Conservation (phyloP, 176 grass and related monocot genomes). For the Hordeum marinum region DNA sequence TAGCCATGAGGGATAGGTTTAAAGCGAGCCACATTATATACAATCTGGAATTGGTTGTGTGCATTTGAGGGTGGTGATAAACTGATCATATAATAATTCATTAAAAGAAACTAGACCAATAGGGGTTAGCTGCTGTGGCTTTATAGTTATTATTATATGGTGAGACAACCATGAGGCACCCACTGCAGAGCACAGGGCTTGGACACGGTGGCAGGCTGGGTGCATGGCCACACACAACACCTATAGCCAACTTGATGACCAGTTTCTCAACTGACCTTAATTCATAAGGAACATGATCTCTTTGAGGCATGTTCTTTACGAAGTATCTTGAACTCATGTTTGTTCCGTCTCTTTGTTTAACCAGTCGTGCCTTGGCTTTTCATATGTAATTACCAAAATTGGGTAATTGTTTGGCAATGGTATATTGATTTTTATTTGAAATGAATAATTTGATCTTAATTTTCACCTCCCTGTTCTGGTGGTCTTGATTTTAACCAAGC, state of each 20-base stretch:
- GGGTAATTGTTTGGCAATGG: neutral
- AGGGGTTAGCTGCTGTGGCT: neutral
- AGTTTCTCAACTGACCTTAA: neutral
- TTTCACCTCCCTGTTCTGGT: too few relatives aligned
- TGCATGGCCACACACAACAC: neutral
- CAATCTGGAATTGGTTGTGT: neutral
- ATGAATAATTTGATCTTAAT: too few relatives aligned
- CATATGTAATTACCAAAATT: neutral
- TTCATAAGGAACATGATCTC: slow-evolving; percentile 1
- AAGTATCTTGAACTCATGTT: neutral
- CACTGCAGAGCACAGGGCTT: neutral
- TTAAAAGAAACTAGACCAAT: neutral
- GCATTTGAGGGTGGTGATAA: neutral
- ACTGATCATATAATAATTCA: neutral
- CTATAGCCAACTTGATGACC: neutral
- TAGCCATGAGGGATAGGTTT: neutral
- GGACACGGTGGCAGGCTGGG: neutral
- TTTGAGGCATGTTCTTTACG: neutral
- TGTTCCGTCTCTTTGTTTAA: neutral
- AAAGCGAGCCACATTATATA: neutral
- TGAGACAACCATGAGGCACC: neutral
- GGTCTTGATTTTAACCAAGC: too few relatives aligned
- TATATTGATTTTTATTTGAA: neutral
- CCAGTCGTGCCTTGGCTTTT: neutral
- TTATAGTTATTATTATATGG: neutral